Percentiles rank a stretch among this genome's conserved stretches.
These are phyloP conservation scores for Kwoniella pini DNA, from an alignment of 768 basidiomycete genomes.

Conservation along the genomic window DNA sequence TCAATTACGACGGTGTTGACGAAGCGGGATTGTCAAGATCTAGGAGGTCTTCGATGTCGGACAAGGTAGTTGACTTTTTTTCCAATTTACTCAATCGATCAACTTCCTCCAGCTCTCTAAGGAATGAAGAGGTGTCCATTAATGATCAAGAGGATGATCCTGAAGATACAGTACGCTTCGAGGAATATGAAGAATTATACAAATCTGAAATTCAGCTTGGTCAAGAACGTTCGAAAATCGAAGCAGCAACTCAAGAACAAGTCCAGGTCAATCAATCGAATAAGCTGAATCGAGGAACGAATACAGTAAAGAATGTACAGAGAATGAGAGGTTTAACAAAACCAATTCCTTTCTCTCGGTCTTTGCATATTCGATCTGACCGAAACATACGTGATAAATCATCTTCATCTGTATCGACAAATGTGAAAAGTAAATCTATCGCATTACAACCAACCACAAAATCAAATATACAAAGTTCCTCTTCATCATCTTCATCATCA, in stretches of 20 bases:
- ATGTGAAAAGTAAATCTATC: background rate
- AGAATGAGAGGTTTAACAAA: background rate
- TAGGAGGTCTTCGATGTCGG: slow-evolving; percentile 13
- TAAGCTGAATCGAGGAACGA: background rate
- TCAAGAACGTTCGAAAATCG: background rate
- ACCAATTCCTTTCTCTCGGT: slow-evolving; percentile 11
- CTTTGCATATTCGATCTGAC: slow-evolving; percentile 1
- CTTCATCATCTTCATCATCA: background rate
- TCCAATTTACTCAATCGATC: slow-evolving; percentile 6
- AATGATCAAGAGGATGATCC: background rate
- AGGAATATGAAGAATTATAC: too few species aligned
- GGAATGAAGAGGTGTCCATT: background rate
- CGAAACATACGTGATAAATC: background rate
- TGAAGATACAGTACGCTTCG: too few species aligned
- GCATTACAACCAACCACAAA: background rate
- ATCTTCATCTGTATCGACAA: background rate
- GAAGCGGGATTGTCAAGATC: background rate
- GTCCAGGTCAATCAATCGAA: background rate
- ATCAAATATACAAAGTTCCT: background rate
- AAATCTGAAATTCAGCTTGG: too few species aligned
- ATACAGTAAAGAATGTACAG: background rate
- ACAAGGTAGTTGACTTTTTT: slow-evolving; percentile 16
- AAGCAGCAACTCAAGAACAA: too few species aligned
- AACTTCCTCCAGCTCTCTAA: background rate
- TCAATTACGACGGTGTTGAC: background rate